Evolutionary conservation across 208 protist genomes (phyloP), one percentile per base, ranked within the genome.

Genomic region (Vickermania spadyakhi): DNA sequence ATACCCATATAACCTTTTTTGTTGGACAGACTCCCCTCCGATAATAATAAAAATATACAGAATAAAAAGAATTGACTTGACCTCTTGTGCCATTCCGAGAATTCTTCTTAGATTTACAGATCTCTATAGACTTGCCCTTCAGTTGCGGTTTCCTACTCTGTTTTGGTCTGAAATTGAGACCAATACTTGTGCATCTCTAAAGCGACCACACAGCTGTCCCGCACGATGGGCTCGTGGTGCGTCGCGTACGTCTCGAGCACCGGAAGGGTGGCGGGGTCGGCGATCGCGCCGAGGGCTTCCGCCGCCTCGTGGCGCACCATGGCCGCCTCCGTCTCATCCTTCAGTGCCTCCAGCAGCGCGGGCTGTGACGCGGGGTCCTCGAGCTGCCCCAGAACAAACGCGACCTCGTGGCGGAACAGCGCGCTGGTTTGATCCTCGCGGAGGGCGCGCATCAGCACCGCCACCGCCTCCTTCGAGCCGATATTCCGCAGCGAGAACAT

Each of bases 271-370:
- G 51, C 61, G 2, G 81, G 80, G 64, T 90, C 78, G n/a, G 93
- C 94, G 28, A 98, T 97, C 0, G 97, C 93, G 3, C 98, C 97
- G 0, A 99, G 81, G 1, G 98, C 97, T 81, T 99, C 97, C 5
- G 97, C 97, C 18, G 94, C 91, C 79, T 99, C 97, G 64, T 98
- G 97, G 23, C 97, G 86, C 27, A 99, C 98, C 97, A 99, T 99
- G 7, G 85, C 68, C 23, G 96, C 84, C 76, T 98, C 95, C 26
- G 63, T 52, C 51, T 88, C 82, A 55, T 97, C 84, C 26, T 69
- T 57, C 18, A 98, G 75, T 0, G 80, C 60, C 26, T 62, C 76
- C 27, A 78, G 64, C 3, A 98, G 74, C 3, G 84, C 83, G 0
- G 72, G 57, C 58, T 91, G 77, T 42, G 83, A 81, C 5, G 68